phyloP scores from a whole-genome alignment of 345 rosid genomes.

The Pelargonium nanum region DNA sequence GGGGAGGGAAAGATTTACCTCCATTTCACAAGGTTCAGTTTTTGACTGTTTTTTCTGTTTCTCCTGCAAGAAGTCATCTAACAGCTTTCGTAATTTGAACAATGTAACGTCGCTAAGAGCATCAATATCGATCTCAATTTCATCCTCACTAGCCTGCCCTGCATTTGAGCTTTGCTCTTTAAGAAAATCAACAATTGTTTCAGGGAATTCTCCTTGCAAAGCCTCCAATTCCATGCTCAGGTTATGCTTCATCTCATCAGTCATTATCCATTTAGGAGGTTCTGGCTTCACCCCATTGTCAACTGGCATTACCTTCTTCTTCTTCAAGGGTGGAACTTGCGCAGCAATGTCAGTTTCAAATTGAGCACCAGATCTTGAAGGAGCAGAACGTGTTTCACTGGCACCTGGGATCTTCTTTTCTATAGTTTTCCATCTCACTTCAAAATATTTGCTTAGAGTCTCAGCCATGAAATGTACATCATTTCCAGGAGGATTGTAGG shows the following conservation, averaged over 20 bases:
- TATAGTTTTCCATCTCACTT: constrained; percentile 64
- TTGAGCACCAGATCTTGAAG: constrained; percentile 22
- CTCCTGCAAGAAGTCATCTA: constrained; percentile 56
- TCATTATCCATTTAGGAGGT: constrained; percentile 38
- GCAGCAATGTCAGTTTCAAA: constrained; percentile 22
- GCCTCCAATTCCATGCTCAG: constrained; percentile 48
- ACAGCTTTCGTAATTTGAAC: constrained; percentile 54
- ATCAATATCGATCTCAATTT: constrained; percentile 82
- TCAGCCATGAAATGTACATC: constrained; percentile 62
- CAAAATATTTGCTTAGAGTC: constrained; percentile 52
- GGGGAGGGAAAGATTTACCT: constrained; percentile 37
- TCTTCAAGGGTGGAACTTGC: constrained; percentile 25
- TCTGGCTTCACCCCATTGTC: constrained; percentile 28
- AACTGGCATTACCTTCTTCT: constrained; percentile 24
- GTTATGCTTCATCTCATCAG: constrained; percentile 40
- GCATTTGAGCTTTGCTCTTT: constrained; percentile 49
- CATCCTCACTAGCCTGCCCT: constrained; percentile 52
- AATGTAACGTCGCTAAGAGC: constrained; percentile 54
- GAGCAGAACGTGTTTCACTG: constrained; percentile 16
- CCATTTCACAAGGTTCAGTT: constrained; percentile 62
- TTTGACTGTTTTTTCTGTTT: constrained; percentile 38
- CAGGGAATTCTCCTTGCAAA: constrained; percentile 60
- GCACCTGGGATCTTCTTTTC: constrained; percentile 55
- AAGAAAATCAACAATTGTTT: constrained; percentile 52
- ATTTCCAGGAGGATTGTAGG: constrained; percentile 80